These are phyloP conservation scores for Leishmania major DNA, from an alignment of 208 protist genomes.

Conservation along the genomic window DNA sequence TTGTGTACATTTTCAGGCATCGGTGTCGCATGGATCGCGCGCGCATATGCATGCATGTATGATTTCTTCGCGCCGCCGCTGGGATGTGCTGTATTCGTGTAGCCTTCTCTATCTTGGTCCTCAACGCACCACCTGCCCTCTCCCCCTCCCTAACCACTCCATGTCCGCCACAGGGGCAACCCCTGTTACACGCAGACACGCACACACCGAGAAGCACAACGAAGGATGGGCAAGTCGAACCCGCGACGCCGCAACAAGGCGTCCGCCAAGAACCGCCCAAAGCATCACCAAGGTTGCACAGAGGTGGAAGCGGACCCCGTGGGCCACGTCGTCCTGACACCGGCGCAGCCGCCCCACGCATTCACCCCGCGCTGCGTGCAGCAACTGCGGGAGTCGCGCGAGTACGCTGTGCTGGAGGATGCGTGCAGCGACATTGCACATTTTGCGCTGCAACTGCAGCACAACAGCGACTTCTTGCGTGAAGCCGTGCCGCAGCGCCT, in stretches of 20 bases:
- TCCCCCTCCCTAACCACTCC: neutral
- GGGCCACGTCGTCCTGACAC: neutral
- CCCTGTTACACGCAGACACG: neutral
- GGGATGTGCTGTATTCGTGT: neutral
- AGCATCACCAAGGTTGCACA: neutral
- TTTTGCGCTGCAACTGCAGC: conserved; percentile 46
- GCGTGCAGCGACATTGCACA: conserved; percentile 51
- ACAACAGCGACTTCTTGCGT: conserved; percentile 40
- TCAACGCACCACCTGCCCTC: neutral
- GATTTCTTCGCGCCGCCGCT: neutral
- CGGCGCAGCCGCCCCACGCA: neutral
- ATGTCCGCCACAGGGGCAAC: neutral
- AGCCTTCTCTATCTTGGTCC: neutral
- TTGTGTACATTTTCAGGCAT: neutral
- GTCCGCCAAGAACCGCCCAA: neutral
- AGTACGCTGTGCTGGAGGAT: conserved; percentile 57
- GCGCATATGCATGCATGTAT: too few relatives aligned
- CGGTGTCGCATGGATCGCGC: neutral
- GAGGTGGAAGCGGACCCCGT: neutral
- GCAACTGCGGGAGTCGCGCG: conserved; percentile 36
- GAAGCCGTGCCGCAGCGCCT: conserved; percentile 52
- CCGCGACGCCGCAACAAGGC: conserved; percentile 3
- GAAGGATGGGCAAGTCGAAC: conserved; percentile 6
- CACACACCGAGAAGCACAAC: neutral
- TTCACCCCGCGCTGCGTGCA: conserved; percentile 43